Evolutionary conservation across 148 eudicot species (phyloP).

Genomic region (Hydrangea macrophylla): DNA sequence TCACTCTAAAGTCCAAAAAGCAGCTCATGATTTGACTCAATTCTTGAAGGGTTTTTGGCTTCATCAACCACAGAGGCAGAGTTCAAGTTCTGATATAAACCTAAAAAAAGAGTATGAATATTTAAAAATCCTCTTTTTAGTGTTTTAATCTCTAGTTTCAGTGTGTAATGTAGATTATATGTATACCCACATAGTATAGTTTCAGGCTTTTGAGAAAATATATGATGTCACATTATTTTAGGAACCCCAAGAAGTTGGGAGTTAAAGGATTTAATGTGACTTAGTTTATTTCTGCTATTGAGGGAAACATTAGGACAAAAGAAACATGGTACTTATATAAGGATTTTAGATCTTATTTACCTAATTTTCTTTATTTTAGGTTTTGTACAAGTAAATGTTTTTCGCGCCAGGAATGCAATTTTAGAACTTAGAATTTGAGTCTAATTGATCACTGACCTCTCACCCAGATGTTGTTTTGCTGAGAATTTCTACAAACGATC

Average conservation of each 20-base stretch:
- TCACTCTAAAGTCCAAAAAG: neutral
- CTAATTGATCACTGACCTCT: no score
- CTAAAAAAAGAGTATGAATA: slow-evolving; percentile 14
- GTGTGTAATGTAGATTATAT: neutral
- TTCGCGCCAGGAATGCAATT: no score
- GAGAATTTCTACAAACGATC: no score
- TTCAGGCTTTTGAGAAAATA: neutral
- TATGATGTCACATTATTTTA: neutral
- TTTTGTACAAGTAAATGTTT: no score
- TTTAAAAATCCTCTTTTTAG: neutral
- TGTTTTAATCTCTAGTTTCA: neutral
- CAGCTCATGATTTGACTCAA: neutral
- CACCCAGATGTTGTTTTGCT: no score
- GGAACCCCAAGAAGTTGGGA: neutral
- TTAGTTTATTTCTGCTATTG: no score
- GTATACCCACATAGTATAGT: neutral
- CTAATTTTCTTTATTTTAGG: no score
- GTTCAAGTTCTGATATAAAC: slow-evolving; percentile 13
- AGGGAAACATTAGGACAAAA: no score
- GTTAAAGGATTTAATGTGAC: no score
- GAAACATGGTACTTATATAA: no score
- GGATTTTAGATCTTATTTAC: no score
- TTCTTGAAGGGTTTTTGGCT: neutral
- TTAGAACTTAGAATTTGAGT: no score
- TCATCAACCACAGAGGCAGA: neutral